phyloP scores from a whole-genome alignment of 768 basidiomycete genomes.

The Suillus bovinus region DNA sequence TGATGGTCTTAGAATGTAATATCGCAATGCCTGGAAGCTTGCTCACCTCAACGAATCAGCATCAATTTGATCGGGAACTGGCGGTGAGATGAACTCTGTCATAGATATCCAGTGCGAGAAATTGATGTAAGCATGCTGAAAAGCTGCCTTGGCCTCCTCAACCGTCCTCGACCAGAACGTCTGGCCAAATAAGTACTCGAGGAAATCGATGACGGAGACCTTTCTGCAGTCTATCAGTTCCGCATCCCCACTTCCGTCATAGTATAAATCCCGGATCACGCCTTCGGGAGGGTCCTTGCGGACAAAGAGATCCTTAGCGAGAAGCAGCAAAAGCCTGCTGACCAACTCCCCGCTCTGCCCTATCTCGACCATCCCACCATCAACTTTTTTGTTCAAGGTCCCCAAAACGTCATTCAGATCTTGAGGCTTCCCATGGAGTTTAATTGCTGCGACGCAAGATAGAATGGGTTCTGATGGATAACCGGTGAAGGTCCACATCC shows the following conservation, averaged over 20 bases:
- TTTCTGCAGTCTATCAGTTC: no score
- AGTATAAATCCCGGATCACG: not conserved
- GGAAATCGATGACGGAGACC: no score
- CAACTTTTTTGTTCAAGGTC: not conserved
- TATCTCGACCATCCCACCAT: conserved; percentile 9
- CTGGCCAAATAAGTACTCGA: no score
- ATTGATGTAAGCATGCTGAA: conserved; percentile 13
- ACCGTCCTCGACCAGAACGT: no score
- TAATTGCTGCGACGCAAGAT: conserved; percentile 10
- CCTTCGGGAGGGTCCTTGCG: not conserved
- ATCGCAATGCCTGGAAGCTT: not conserved
- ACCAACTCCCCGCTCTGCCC: conserved; percentile 14
- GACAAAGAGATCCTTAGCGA: conserved; percentile 13
- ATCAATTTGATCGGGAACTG: not conserved
- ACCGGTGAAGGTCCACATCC: no score
- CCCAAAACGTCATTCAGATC: not conserved
- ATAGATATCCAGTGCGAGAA: conserved; percentile 19
- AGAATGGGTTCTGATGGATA: conserved; percentile 22
- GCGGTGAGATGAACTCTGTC: conserved; percentile 7
- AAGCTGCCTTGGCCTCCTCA: conserved; percentile 12
- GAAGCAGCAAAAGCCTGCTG: conserved; percentile 12
- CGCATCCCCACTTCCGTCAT: not conserved
- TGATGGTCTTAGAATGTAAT: not conserved
- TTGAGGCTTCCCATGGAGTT: not conserved
- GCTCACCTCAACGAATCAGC: not conserved